Evolutionary conservation across 2,329 filamentous ascomycete species (phyloP), one percentile per base, ranked within the genome.

Genomic region (Chaetomium olivaceum): DNA sequence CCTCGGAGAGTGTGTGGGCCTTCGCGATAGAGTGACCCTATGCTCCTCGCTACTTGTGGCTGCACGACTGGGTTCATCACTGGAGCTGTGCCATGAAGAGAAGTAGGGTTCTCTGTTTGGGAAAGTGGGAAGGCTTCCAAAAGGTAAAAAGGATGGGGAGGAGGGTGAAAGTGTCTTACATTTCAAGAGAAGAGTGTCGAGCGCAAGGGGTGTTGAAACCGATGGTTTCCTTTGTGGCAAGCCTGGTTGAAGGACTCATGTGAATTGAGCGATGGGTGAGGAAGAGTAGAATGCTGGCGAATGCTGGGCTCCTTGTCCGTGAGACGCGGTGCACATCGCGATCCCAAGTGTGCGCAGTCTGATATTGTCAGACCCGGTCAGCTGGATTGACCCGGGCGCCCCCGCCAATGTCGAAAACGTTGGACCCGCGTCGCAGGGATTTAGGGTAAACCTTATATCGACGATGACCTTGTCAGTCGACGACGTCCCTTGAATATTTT

Each of bases 351-450:
- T 19, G 21, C 11, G 58, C 48, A n/a, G 21, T 54, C 48, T 36
- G 48, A 51, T 25, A 21, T 33, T 4, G 36, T 25, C 27, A 31
- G 43, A 36, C 43, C 58, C 58, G 29, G 25, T 36, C 21, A n/a
- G 29, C 12, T 46, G 58, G 29, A 12, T n/a, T 25, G 55, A 60
- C 43, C 9, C 29, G 58, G 58, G 46, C 29, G 29, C 46, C 43
- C 58, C 21, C 12, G 58, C 39, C 29, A 19, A 16, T 16, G 21
- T n/a, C 16, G 21, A 51, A 29, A 7, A 51, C 52, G 27, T 50
- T 9, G 21, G 58, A 61, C 58, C 58, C 58, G 58, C 33, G 46
- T 29, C 2, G 50, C 31, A 36, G 60, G 60, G 31, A 23, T 25
- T 19, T 1, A 14, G 50, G 33, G 50, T 19, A 7, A 62, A 48